phyloP scores from a whole-genome alignment of 352 stramenopile genomes.

The Pythium insidiosum region DNA sequence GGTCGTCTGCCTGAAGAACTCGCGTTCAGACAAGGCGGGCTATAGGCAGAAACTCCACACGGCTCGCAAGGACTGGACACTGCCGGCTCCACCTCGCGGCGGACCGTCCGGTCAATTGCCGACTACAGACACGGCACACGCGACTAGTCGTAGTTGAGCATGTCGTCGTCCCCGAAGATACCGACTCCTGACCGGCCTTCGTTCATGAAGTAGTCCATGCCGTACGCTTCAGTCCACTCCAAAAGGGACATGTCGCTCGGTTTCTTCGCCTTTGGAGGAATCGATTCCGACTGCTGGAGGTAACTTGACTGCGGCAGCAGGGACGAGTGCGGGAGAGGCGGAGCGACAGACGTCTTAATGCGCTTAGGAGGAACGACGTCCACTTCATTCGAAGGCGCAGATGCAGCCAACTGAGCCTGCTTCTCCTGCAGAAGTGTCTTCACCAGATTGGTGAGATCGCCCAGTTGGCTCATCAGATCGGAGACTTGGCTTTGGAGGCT shows the following conservation, averaged over 20 bases:
- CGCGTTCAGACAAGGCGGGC: too few relatives aligned
- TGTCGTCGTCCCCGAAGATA: conserved; percentile 45
- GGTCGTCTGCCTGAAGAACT: too few relatives aligned
- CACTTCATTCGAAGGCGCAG: conserved; percentile 7
- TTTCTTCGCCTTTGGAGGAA: conserved; percentile 30
- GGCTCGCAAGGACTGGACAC: too few relatives aligned
- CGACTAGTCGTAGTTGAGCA: conserved; percentile 36
- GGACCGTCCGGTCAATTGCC: too few relatives aligned
- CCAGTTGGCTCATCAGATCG: conserved; percentile 71
- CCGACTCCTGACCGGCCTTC: conserved; percentile 35
- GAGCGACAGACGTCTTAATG: conserved; percentile 15
- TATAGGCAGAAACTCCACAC: too few relatives aligned
- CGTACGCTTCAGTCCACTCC: conserved; percentile 73
- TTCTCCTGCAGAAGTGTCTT: conserved; percentile 69
- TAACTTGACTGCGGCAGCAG: conserved; percentile 14
- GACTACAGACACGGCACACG: too few relatives aligned
- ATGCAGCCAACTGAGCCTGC: conserved; percentile 1
- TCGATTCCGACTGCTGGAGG: conserved; percentile 21
- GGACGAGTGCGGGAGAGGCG: conserved; percentile 4
- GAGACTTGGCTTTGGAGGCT: conserved; percentile 65
- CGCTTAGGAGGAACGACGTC: conserved; percentile 48
- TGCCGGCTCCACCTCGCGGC: too few relatives aligned
- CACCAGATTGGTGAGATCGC: conserved; percentile 62
- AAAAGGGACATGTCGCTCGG: conserved; percentile 61
- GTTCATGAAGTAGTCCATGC: conserved; percentile 76